Evolutionary conservation across 495 filamentous ascomycete genomes (phyloP), one percentile per base, ranked within the genome.

Genomic region (Penicillium fimorum): DNA sequence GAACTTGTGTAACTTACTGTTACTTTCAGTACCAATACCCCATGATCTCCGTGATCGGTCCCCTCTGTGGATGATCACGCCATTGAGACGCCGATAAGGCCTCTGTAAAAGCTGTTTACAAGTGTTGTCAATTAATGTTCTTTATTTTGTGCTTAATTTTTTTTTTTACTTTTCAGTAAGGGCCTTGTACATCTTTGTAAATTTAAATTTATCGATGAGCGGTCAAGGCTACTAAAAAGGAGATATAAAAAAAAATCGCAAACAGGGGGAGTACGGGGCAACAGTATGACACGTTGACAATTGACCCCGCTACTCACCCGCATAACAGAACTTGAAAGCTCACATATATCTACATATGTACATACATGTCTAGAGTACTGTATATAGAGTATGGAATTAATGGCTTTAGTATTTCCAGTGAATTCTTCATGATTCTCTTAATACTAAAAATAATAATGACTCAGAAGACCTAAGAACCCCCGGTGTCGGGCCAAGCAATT

Each of bases 11-110:
- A 38, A 54, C 5, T 47, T 54, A 54, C 52, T 38, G 52, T 54
- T 46, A 45, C 8, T 47, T 47, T 46, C 52, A 18, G 52, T 54
- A 54, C 15, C 20, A 46, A 54, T 27, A 47, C 22, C 32, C 43
- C 32, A 44, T 45, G 46, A 35, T 47, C 52, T 54, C 52, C 52
- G 52, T 45, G 52, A 54, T 54, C 52, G 52, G 52, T 43, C 30
- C 22, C 4, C 15, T 2, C 22, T 17, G 10, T 20, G 30, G 42
- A 17, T 33, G 52, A 54, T 54, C 52, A 54, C 52, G 52, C 52
- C 52, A 54, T 54, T 54, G 20, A 32, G 30, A 41, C 50, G 33
- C 4, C 27, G 50, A 52, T 52, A 52, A 52, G 50, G 1, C 29
- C 45, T 32, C 45, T 47, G 44, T 9, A 17, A 27, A 2, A 27